Evolutionary conservation across 495 filamentous ascomycete genomes (phyloP), one percentile per base, ranked within the genome.

Genomic region (Talaromyces wortmannii): DNA sequence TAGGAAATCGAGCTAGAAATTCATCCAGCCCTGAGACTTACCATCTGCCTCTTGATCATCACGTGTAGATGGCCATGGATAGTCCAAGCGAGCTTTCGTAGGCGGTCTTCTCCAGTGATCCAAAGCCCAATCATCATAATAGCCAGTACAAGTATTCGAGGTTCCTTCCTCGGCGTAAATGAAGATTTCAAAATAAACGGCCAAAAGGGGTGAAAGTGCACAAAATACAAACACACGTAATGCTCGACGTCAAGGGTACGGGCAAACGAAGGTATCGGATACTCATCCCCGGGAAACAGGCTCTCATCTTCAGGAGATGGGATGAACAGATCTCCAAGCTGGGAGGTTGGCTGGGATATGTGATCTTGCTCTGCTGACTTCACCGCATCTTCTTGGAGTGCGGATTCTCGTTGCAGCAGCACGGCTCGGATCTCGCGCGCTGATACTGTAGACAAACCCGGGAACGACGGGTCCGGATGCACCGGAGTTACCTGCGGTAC

Each of bases 181-280:
- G 64, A 55, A 2, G 50, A 56, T 57, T 45, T 57, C 31, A 67
- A 61, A n/a, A 70, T 50, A 29, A 72, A 70, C 1, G 66, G 57
- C 69, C 69, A 72, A 17, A 52, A 43, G 0, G 64, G 61, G 17
- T 72, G 64, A 6, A 72, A 69, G 15, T 12, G 6, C 23, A 64
- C 53, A 48, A 70, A 72, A 57, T 66, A 72, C 7, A 55, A 40
- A 32, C 55, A 12, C 13, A 72, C 18, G 23, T 48, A 70, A 29
- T 63, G 44, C 1, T 60, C 30, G 0, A 40, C 42, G 30, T 53
- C 52, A 29, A 53, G 13, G 3, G 23, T 11, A 42, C 17, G 5
- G 36, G 44, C 44, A 6, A 45, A 13, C n/a, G 36, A 40, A 10
- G 36, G 23, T 23, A 23, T 23, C 23, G 4, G 23, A 4, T 23